A percentile compares a stretch with the other conserved stretches of the same genome.
Conservation (phyloP, 768 basidiomycete species). For the Sarcodon sp. region DNA sequence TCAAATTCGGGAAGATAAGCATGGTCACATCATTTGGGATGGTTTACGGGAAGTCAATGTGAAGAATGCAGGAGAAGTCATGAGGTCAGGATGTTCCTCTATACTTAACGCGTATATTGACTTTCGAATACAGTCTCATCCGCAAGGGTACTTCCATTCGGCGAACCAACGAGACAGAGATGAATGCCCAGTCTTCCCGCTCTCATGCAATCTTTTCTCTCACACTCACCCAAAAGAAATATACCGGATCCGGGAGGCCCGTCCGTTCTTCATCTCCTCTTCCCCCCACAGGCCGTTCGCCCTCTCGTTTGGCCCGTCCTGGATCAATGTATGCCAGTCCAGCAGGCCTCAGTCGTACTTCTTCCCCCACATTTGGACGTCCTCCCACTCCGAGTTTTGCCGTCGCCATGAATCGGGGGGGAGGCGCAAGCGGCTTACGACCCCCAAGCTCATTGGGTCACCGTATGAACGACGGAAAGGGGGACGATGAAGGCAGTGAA, state of each 20-base stretch:
- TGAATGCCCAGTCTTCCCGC: conserved; percentile 97
- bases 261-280: conserved; percentile 70
- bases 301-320: conserved; percentile 72
- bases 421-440: conserved; percentile 35
- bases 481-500: conserved; percentile 22
- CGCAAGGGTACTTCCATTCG: conserved; percentile 83
- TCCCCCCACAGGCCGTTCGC: conserved; percentile 55
- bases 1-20: conserved; percentile 94
- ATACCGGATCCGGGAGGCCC: conserved; percentile 52
- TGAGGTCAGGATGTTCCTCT: conserved; percentile 49
- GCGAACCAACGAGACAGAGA: conserved; percentile 93
- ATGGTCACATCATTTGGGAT: conserved; percentile 94
- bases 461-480: conserved; percentile 38
- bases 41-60: conserved; percentile 89
- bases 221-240: conserved; percentile 86
- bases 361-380: conserved; percentile 67
- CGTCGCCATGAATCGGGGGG: conserved; percentile 47
- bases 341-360: conserved; percentile 33
- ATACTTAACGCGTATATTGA: conserved; percentile 2
- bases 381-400: conserved; percentile 74
- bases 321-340: conserved; percentile 53
- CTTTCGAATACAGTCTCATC: conserved; percentile 45
- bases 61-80: conserved; percentile 76
- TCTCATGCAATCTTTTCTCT: conserved; percentile 99
- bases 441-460: conserved; percentile 74